Percentiles rank a stretch among this genome's conserved stretches.
phyloP scores from a whole-genome alignment of 805 yeast species.

The Cyberlindnera bimundalis region DNA sequence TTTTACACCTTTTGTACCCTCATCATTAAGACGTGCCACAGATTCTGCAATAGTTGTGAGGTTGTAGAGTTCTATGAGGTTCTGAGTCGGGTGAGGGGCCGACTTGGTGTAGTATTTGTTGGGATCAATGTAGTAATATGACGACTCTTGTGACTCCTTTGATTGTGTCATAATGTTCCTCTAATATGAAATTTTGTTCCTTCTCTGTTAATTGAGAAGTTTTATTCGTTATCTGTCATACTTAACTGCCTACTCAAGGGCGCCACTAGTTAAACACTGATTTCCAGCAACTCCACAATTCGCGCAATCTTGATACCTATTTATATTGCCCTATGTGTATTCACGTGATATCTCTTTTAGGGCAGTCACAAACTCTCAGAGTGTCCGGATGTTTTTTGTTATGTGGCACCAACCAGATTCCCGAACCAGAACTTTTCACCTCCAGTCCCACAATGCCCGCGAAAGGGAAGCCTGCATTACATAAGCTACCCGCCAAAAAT shows the following conservation, averaged over 20 bases:
- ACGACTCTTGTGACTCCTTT: slow-evolving; percentile 18
- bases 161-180: slow-evolving; percentile 15
- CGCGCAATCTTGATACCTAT: not conserved
- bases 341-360: slow-evolving; percentile 3
- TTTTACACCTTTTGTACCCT: slow-evolving; percentile 89
- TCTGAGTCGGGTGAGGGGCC: slow-evolving; percentile 68
- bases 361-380: slow-evolving; percentile 5
- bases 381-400: slow-evolving; percentile 7
- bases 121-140: slow-evolving; percentile 39
- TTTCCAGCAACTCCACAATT: not conserved
- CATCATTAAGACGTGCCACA: slow-evolving; percentile 82
- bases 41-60: slow-evolving; percentile 67
- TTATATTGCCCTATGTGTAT: not conserved
- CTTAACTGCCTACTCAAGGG: no score
- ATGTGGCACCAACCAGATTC: slow-evolving; percentile 9
- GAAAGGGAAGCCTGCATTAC: slow-evolving; percentile 2
- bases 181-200: no score
- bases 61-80: slow-evolving; percentile 67
- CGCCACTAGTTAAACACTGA: no score
- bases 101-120: slow-evolving; percentile 32
- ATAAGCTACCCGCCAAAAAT: slow-evolving; percentile 6
- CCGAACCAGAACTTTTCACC: slow-evolving; percentile 4
- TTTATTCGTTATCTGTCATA: no score
- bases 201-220: no score
- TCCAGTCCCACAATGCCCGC: slow-evolving; percentile 1